These are phyloP conservation scores for Peniophora sp. DNA, from an alignment of 1,284 basidiomycete species.

Conservation along the genomic window DNA sequence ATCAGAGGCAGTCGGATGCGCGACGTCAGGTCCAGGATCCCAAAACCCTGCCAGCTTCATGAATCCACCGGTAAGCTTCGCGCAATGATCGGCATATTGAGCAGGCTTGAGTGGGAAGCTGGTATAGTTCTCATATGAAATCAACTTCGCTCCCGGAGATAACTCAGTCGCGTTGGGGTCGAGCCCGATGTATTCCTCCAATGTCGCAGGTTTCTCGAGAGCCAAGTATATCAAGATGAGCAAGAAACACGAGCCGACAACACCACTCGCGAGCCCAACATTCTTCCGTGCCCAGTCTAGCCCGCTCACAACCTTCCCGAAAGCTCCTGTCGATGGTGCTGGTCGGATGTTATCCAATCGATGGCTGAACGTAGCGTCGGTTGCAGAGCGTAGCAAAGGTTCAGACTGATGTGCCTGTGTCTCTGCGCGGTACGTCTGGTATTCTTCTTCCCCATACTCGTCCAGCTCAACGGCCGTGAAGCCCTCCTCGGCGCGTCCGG, in stretches of 20 bases:
- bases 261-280: conserved; percentile 25
- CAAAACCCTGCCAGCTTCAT: conserved; percentile 52
- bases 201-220: conserved; percentile 35
- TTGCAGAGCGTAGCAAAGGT: conserved; percentile 41
- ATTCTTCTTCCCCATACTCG: conserved; percentile 30
- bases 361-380: conserved; percentile 34
- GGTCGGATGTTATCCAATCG: conserved; percentile 27
- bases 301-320: conserved; percentile 2
- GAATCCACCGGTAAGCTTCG: conserved; percentile 35
- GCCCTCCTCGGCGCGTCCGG: conserved; percentile 49
- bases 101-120: conserved; percentile 47
- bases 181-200: conserved; percentile 36
- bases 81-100: conserved; percentile 51
- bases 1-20: conserved; percentile 32
- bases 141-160: conserved; percentile 20
- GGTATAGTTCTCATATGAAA: conserved; percentile 55
- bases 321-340: background rate
- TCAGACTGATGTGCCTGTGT: conserved; percentile 30
- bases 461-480: conserved; percentile 39
- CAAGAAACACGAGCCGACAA: conserved; percentile 39
- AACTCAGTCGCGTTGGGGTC: conserved; percentile 5
- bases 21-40: conserved; percentile 41
- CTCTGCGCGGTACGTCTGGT: conserved; percentile 25
- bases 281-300: conserved; percentile 8
- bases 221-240: conserved; percentile 45